A percentile compares a stretch with the other conserved stretches of the same genome.
phyloP scores from a whole-genome alignment of 441 rosid species.

The Gossypium lobatum region DNA sequence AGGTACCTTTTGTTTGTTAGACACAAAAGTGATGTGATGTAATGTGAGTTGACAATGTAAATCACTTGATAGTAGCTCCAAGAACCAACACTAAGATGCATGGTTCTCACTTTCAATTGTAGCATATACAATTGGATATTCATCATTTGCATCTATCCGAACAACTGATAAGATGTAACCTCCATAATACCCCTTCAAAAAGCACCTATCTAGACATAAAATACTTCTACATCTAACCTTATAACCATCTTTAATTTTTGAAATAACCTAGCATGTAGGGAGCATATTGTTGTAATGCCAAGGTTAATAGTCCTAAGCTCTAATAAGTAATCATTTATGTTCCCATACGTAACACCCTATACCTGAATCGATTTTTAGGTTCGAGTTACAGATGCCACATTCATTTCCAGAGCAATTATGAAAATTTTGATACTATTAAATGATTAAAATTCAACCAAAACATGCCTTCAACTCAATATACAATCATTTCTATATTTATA shows the following conservation, averaged over 20 bases:
- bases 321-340: background rate
- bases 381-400: background rate
- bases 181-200: background rate
- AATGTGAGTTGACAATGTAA: background rate
- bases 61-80: background rate
- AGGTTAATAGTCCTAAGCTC: background rate
- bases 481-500: too few relatives aligned
- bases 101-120: background rate
- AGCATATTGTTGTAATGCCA: background rate
- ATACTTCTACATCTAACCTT: background rate
- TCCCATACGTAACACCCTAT: background rate
- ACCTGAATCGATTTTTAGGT: background rate
- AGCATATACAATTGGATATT: background rate
- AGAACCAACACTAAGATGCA: background rate
- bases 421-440: too few relatives aligned
- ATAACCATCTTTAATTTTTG: background rate
- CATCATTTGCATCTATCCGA: background rate
- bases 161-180: background rate
- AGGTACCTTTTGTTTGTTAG: background rate
- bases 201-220: background rate
- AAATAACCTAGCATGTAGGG: background rate
- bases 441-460: too few relatives aligned
- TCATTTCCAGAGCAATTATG: background rate
- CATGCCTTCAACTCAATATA: too few relatives aligned
- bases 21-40: background rate